Conservation (phyloP, 305 asterid species). For the Salvia sclarea region DNA sequence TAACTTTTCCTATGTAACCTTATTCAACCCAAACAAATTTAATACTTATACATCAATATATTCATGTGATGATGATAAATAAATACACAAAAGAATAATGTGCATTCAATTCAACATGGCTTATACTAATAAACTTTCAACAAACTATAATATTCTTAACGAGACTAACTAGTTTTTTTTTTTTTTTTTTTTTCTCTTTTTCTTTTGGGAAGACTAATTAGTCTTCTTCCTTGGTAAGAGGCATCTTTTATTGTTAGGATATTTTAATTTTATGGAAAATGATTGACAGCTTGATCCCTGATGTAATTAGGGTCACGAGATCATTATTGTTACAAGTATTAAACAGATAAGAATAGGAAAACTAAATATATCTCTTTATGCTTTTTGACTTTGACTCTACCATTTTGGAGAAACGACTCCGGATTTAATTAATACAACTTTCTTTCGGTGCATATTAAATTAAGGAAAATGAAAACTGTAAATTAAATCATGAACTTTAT, state of each 20-base stretch:
- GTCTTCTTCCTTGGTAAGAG: no score
- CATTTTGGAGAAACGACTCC: background rate
- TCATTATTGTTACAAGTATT: background rate
- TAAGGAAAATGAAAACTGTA: no score
- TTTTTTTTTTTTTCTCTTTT: background rate
- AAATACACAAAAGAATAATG: no score
- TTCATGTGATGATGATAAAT: no score
- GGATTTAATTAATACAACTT: background rate
- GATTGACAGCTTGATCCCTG: background rate
- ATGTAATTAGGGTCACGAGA: background rate
- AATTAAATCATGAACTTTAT: no score
- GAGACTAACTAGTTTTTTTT: no score
- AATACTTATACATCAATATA: no score
- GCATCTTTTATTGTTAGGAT: background rate
- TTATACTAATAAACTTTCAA: no score
- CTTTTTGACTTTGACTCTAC: background rate
- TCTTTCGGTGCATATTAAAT: background rate
- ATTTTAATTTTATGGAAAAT: background rate
- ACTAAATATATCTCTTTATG: background rate
- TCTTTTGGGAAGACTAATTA: background rate
- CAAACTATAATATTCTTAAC: no score
- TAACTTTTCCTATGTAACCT: no score
- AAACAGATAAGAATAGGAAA: background rate
- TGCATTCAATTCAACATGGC: no score
- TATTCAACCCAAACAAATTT: no score